These are phyloP conservation scores for Lanmaoa rubissima DNA, from an alignment of 768 basidiomycete species.

Conservation along the genomic window DNA sequence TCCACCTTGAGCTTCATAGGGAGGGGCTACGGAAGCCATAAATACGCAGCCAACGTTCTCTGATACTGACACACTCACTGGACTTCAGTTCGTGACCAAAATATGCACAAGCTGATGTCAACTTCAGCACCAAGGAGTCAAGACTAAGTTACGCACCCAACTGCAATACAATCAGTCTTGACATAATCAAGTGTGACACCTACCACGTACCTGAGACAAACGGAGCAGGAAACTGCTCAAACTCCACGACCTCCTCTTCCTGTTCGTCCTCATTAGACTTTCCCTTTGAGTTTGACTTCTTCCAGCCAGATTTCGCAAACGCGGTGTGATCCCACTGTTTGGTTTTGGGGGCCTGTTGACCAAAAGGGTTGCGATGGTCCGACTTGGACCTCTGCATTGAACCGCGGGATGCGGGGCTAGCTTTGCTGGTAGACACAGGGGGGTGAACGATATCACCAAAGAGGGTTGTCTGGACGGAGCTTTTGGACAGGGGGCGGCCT, in stretches of 20 bases:
- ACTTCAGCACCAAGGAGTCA: background rate
- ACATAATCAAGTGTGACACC: background rate
- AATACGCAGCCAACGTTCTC: background rate
- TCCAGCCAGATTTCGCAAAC: slow-evolving; percentile 79
- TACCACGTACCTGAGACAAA: slow-evolving; percentile 58
- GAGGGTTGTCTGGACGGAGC: slow-evolving; percentile 62
- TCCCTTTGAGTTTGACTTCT: slow-evolving; percentile 52
- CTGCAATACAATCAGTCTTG: slow-evolving; percentile 31
- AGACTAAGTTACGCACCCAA: slow-evolving; percentile 45
- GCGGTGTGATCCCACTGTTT: slow-evolving; percentile 92
- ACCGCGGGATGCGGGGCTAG: slow-evolving; percentile 27
- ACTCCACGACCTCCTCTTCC: slow-evolving; percentile 63
- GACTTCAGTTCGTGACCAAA: slow-evolving; percentile 21
- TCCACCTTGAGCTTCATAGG: slow-evolving; percentile 80
- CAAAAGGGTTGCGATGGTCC: slow-evolving; percentile 40
- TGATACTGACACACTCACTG: slow-evolving; percentile 21
- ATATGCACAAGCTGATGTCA: slow-evolving; percentile 4
- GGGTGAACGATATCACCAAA: slow-evolving; percentile 55
- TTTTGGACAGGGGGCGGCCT: slow-evolving; percentile 30
- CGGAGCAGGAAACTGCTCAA: slow-evolving; percentile 85
- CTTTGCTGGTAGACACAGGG: slow-evolving; percentile 31
- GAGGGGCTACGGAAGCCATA: slow-evolving; percentile 45
- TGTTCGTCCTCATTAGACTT: slow-evolving; percentile 51
- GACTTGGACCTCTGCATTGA: slow-evolving; percentile 45
- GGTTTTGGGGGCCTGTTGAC: slow-evolving; percentile 57